Evolutionary conservation across 768 basidiomycete species (phyloP).

Genomic region (Suillus plorans): DNA sequence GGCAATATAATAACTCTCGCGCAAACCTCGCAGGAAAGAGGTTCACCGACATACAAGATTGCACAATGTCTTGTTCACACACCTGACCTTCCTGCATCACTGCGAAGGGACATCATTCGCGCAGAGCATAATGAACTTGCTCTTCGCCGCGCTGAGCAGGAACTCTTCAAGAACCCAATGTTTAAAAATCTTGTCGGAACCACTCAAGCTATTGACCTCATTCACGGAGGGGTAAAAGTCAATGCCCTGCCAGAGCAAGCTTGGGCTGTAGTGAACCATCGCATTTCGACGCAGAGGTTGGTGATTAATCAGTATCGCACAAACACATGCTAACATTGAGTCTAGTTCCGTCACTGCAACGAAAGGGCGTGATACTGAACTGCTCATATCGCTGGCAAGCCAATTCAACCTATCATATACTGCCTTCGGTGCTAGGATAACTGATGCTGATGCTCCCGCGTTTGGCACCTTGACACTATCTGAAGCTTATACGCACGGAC

Average conservation of each 20-base stretch:
- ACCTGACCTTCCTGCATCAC: conserved; percentile 46
- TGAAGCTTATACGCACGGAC: conserved; percentile 43
- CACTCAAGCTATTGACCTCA: conserved; percentile 71
- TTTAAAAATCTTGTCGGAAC: conserved; percentile 54
- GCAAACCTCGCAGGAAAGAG: conserved; percentile 46
- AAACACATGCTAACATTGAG: neutral
- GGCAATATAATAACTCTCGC: neutral
- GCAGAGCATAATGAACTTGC: conserved; percentile 51
- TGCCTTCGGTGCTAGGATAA: conserved; percentile 51
- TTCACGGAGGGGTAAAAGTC: conserved; percentile 60
- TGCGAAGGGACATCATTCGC: conserved; percentile 48
- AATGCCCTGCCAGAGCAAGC: conserved; percentile 86
- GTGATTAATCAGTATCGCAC: conserved; percentile 8
- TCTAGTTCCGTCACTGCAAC: conserved; percentile 41
- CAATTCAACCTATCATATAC: conserved; percentile 58
- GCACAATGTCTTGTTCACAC: conserved; percentile 71
- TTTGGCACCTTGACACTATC: conserved; percentile 50
- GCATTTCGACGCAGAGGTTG: conserved; percentile 61
- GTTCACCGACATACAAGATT: conserved; percentile 56
- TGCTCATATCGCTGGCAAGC: conserved; percentile 44
- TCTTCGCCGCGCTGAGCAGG: conserved; percentile 50
- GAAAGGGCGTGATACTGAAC: conserved; percentile 42
- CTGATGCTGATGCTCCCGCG: conserved; percentile 31
- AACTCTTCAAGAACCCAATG: conserved; percentile 38
- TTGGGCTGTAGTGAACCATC: conserved; percentile 70